These are phyloP conservation scores for Echinosophora koreensis DNA, from an alignment of 306 rosid species.

Conservation along the genomic window DNA sequence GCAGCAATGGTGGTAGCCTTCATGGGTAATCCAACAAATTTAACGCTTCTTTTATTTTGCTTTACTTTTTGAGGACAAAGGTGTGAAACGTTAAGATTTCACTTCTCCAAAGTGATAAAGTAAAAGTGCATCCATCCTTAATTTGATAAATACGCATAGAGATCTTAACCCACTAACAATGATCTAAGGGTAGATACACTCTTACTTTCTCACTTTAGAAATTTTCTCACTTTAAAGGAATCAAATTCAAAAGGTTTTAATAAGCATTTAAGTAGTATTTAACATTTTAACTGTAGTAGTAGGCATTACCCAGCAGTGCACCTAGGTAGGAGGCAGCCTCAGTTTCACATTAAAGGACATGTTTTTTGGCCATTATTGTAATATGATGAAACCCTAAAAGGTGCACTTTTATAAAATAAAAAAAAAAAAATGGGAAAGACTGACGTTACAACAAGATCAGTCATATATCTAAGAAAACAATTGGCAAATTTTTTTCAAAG, in stretches of 20 bases:
- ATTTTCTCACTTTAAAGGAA: too few relatives aligned
- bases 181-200: too few relatives aligned
- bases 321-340: conserved; percentile 1
- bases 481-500: conserved; percentile 1
- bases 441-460: not conserved
- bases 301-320: not conserved
- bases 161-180: too few relatives aligned
- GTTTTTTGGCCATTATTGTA: not conserved
- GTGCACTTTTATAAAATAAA: not conserved
- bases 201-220: too few relatives aligned
- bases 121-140: too few relatives aligned
- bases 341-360: conserved; percentile 25
- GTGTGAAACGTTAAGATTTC: not conserved
- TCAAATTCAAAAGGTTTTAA: too few relatives aligned
- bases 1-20: too few relatives aligned
- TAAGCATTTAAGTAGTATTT: too few relatives aligned
- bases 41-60: conserved; percentile 31
- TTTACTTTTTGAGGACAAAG: conserved; percentile 54
- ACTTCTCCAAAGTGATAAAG: too few relatives aligned
- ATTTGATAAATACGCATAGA: too few relatives aligned
- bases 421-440: not conserved
- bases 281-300: not conserved
- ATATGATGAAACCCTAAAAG: conserved; percentile 50
- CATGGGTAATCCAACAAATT: conserved; percentile 31
- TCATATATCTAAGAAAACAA: not conserved